Evolutionary conservation across 495 filamentous ascomycete genomes (phyloP), one percentile per base, ranked within the genome.

Genomic region (Penicillium pancosmium): DNA sequence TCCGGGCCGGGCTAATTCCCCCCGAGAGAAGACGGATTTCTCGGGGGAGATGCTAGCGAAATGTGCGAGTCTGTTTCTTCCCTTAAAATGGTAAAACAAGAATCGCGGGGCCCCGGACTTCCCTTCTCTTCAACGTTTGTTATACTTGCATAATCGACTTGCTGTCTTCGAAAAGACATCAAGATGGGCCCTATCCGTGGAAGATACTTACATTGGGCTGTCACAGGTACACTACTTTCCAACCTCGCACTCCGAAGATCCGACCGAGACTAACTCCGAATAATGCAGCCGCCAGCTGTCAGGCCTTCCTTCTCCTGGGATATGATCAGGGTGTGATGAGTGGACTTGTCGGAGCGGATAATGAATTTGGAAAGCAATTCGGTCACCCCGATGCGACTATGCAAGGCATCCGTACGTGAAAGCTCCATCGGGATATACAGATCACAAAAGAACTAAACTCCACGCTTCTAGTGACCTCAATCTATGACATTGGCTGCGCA

Each of bases 401-500:
- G 68, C 70, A 75, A n/a, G 79, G 78, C 7, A 73, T 78, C 15
- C 70, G 61, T 64, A 38, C 8, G 57, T 50, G 12, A 13, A 18
- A 18, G 5, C 7, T 1, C 16, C 11, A 13, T 44, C 41, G 4
- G 18, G 41, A 16, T 38, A 19, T 19, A 5, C 8, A 44, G 41
- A 44, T 18, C 9, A 23, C 23, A 21, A 16, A n/a, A 9, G 1
- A 3, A 19, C n/a, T 44, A 44, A 44, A 44, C 6, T 9, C 4
- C 16, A 15, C 4, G 41, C 3, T 44, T 16, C 21, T 7, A 64
- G 61, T 80, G 49, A 78, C 74, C 11, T 75, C 74, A 0, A 68
- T 80, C 25, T 81, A 80, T 56, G 75, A 81, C 55, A 73, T 82
- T 43, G 80, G 80, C 9, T 77, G 77, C 44, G 73, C 78, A 7